phyloP scores from a whole-genome alignment of 768 basidiomycete genomes.

The Lactifluus piperatus region DNA sequence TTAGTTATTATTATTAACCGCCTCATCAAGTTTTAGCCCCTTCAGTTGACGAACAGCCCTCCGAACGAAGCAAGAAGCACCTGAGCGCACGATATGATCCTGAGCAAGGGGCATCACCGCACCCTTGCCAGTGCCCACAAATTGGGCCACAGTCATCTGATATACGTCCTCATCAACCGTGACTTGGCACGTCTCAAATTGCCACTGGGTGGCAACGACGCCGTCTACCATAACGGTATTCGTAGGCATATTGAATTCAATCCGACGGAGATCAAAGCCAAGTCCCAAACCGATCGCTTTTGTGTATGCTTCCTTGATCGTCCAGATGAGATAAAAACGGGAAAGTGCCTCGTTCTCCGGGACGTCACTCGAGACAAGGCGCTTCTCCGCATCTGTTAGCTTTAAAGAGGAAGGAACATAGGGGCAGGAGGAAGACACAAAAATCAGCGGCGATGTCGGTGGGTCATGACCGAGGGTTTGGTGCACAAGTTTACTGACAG shows the following conservation, averaged over 20 bases:
- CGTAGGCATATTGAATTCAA: constrained; percentile 55
- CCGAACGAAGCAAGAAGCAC: constrained; percentile 14
- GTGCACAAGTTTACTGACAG: constrained; percentile 34
- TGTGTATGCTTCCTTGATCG: constrained; percentile 85
- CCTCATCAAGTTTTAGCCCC: constrained; percentile 9
- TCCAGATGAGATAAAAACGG: constrained; percentile 79
- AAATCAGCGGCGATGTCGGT: constrained; percentile 4
- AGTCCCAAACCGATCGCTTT: constrained; percentile 81
- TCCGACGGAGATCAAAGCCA: constrained; percentile 70
- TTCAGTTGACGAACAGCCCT: constrained; percentile 14
- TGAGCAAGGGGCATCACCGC: constrained; percentile 7
- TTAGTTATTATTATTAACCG: neutral
- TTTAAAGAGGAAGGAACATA: constrained; percentile 16
- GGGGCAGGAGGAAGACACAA: neutral
- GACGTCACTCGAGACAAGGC: constrained; percentile 26
- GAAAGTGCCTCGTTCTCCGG: constrained; percentile 44
- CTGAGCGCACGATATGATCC: constrained; percentile 8
- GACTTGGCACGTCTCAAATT: constrained; percentile 54
- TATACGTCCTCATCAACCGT: constrained; percentile 43
- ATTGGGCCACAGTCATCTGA: constrained; percentile 59
- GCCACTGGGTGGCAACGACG: constrained; percentile 49
- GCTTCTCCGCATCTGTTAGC: constrained; percentile 35
- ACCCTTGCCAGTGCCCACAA: constrained; percentile 34
- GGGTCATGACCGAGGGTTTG: constrained; percentile 4
- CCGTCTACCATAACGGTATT: constrained; percentile 55